A percentile compares a stretch with the other conserved stretches of the same genome.
Conservation (phyloP, 1,284 basidiomycete genomes). For the Agaricales sp. region DNA sequence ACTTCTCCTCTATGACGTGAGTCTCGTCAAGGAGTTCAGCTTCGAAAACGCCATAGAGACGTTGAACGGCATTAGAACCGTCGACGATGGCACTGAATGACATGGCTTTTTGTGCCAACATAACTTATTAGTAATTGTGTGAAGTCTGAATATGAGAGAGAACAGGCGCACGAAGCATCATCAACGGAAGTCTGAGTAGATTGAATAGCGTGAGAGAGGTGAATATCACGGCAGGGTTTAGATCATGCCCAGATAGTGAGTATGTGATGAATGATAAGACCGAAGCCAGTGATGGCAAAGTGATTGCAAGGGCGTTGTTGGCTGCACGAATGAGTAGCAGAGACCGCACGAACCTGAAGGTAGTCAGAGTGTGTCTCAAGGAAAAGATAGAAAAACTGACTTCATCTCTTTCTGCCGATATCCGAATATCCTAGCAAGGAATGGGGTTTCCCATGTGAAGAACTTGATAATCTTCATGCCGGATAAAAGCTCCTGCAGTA, state of each 20-base stretch:
- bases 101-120: slow-evolving; percentile 49
- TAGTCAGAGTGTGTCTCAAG: neutral
- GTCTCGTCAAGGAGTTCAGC: slow-evolving; percentile 62
- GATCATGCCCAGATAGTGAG: slow-evolving; percentile 53
- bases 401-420: slow-evolving; percentile 69
- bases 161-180: slow-evolving; percentile 53
- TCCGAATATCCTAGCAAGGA: slow-evolving; percentile 59
- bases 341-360: slow-evolving; percentile 54
- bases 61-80: slow-evolving; percentile 63
- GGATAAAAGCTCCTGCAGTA: slow-evolving; percentile 76
- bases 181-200: slow-evolving; percentile 62
- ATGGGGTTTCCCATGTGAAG: slow-evolving; percentile 75
- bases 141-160: neutral
- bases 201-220: slow-evolving; percentile 79
- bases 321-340: slow-evolving; percentile 67
- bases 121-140: neutral
- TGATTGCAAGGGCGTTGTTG: slow-evolving; percentile 58
- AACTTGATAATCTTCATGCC: slow-evolving; percentile 89
- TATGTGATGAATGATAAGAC: slow-evolving; percentile 85
- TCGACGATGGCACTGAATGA: slow-evolving; percentile 72
- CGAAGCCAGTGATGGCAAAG: slow-evolving; percentile 72
- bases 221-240: slow-evolving; percentile 69
- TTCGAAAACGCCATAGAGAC: slow-evolving; percentile 64
- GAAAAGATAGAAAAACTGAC: slow-evolving; percentile 16
- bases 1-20: slow-evolving; percentile 44